phyloP scores from a whole-genome alignment of 495 filamentous ascomycete genomes.

The Penicillium crystallinum region DNA sequence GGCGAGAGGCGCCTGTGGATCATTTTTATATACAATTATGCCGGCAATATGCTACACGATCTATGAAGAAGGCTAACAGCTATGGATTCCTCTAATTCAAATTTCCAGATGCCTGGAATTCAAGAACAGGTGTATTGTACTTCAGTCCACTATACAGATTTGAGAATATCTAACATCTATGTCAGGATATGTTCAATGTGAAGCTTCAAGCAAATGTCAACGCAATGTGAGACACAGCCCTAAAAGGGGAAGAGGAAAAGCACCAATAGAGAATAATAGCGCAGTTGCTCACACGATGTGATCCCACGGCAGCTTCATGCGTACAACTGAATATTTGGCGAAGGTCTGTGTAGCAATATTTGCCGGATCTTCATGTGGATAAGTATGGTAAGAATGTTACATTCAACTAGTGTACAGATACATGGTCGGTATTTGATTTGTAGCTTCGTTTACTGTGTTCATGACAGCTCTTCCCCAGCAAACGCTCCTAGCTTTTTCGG shows the following conservation, averaged over 20 bases:
- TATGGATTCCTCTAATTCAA: too few relatives aligned
- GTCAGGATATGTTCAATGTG: too few relatives aligned
- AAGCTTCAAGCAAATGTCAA: too few relatives aligned
- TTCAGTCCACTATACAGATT: too few relatives aligned
- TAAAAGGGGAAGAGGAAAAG: slow-evolving; percentile 11
- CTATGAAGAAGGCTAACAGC: too few relatives aligned
- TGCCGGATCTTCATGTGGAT: not conserved
- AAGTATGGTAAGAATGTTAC: not conserved
- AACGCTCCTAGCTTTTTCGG: not conserved
- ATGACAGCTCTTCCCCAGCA: not conserved
- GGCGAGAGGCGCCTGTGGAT: not conserved
- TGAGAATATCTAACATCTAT: too few relatives aligned
- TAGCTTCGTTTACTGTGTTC: not conserved
- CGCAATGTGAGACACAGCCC: not conserved
- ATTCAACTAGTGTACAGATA: not conserved
- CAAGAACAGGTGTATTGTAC: too few relatives aligned
- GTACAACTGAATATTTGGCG: not conserved
- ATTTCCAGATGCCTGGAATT: too few relatives aligned
- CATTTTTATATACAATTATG: too few relatives aligned
- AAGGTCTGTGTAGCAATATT: not conserved
- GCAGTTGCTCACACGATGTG: slow-evolving; percentile 14
- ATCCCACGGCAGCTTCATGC: slow-evolving; percentile 17
- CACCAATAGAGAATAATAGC: slow-evolving; percentile 10
- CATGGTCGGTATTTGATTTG: not conserved
- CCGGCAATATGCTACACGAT: too few relatives aligned